These are phyloP conservation scores for Solanum pinnatisectum DNA, from an alignment of 257 asterid species.

Conservation along the genomic window DNA sequence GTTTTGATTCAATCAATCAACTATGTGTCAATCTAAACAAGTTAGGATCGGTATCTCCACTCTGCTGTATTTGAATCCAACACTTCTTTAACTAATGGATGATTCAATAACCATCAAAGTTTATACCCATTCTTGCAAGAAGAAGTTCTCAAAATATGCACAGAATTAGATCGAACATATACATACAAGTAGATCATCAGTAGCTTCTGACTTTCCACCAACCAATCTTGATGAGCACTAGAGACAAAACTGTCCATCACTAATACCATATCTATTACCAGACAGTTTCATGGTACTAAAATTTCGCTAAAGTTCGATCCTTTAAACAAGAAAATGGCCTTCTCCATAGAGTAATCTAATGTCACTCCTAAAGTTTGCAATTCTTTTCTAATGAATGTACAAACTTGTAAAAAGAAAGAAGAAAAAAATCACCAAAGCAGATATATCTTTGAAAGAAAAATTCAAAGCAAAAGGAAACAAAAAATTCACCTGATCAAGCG, in stretches of 20 bases:
- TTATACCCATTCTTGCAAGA: neutral
- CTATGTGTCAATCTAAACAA: neutral
- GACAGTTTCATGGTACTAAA: neutral
- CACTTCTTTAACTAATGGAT: neutral
- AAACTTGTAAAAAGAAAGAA: neutral
- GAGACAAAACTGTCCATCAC: neutral
- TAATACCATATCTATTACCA: neutral
- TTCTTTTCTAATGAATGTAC: neutral
- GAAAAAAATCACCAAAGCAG: neutral
- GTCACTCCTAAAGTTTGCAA: neutral
- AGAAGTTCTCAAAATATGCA: neutral
- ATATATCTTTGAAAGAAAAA: neutral
- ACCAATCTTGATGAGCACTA: neutral
- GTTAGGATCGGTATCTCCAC: neutral
- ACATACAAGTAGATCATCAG: neutral
- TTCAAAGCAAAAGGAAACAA: neutral
- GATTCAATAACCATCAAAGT: neutral
- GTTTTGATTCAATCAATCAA: neutral
- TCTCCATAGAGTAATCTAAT: neutral
- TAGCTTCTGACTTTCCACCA: neutral
- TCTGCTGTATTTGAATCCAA: neutral
- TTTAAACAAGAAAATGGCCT: neutral
- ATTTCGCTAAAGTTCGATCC: neutral
- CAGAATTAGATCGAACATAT: neutral
- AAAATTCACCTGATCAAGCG: constrained; percentile 76